Evolutionary conservation across 805 yeast species (phyloP), one percentile per base, ranked within the genome.

Genomic region (Torulaspora delbrueckii): DNA sequence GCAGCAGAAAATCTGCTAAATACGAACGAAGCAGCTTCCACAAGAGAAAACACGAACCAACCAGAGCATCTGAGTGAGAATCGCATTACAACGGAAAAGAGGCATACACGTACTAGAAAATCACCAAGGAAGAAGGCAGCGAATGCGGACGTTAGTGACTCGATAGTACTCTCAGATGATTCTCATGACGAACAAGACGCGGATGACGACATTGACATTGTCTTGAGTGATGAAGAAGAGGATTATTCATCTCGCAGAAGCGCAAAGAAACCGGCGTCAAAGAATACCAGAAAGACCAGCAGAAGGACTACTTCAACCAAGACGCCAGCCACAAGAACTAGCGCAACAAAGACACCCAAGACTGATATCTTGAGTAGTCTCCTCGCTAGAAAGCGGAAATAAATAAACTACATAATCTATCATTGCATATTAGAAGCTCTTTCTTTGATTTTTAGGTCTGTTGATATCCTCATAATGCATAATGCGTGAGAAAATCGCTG

Each of bases 351-450:
- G 19, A 62, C 66, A 5, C 68, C 68, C 9, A 62, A 62, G 45
- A 61, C 66, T 2, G 63, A 63, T 43, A 51, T 61, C 13, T 45
- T 63, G 22, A 50, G 58, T 24, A 53, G 56, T 32, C 47, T 63
- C 23, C 46, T 63, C 14, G 63, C 65, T 6, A 54, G 58, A 13
- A 62, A 58, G 32, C 50, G 60, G 35, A 55, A 51, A 40, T 60
- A 46, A 31, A 13, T 34, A 13, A 27, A n/a, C 4, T 28, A 30
- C 27, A 18, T 14, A 40, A 8, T 14, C 30, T 10, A 5, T 6
- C 16, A 13, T 8, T 22, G 19, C 18, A 13, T 34, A 3, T 22
- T 10, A 8, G n/a, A 23, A 25, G 22, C 18, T 19, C 16, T 24
- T 37, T 18, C 30, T 25, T 25, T 37, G 12, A 16, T 12, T 37